Evolutionary conservation across 2,329 filamentous ascomycete species (phyloP), one percentile per base, ranked within the genome.

Genomic region (Fusarium oligoseptatum): DNA sequence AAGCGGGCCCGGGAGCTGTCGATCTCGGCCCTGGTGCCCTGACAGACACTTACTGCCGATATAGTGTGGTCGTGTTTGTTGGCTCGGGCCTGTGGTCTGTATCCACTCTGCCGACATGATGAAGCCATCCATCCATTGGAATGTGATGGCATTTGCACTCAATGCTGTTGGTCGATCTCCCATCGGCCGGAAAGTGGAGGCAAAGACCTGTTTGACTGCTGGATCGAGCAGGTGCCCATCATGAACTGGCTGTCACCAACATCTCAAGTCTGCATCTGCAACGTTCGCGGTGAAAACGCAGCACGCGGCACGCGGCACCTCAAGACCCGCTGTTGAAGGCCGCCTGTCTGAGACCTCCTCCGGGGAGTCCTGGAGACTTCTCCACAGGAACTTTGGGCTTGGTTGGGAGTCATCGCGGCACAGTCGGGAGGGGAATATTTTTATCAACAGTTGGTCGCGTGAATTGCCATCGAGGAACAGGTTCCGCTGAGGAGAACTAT

Each of bases 231-330:
- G 74, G 72, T 74, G 65, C 57, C 56, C 22, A 48, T 61, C 37
- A 39, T 63, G 29, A 65, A 61, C 45, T 58, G 32, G 61, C 56
- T 63, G 55, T 78, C 76, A 78, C 76, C 76, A 78, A 78, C 75
- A 67, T 50, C 22, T 68, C 57, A 45, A 69, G 29, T 64, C 67
- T 71, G 70, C 66, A 65, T 66, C 72, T 65, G 60, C 68, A 56
- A 60, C 57, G 34, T 43, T 48, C 34, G 52, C 32, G 66, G 66
- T 43, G 24, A n/a, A 27, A 50, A 60, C n/a, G 27, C 64, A 48
- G 60, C 48, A 68, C 66, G 24, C 66, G 29, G 60, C 45, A 67
- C 65, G 17, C 60, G 27, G 58, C 60, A 64, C 55, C 32, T 27
- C 20, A 32, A 24, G 63, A 60, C 64, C 64, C 64, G 41, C 41